phyloP scores from a whole-genome alignment of 495 filamentous ascomycete genomes.

The Aspergillus haitiensis region DNA sequence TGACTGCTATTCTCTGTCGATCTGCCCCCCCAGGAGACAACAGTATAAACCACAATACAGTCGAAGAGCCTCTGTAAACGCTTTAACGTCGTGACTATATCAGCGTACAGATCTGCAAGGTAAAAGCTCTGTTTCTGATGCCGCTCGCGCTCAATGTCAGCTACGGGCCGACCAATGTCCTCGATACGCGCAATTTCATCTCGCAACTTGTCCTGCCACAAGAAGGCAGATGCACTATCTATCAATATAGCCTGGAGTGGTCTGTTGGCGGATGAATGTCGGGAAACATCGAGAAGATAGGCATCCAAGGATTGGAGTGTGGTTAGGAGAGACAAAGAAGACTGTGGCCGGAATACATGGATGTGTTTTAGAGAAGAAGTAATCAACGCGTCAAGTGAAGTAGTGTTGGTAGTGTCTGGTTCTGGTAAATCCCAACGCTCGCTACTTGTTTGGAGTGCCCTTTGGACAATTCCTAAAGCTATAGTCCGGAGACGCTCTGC shows the following conservation, averaged over 20 bases:
- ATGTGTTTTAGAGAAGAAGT: slow-evolving; percentile 45
- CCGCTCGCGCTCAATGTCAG: slow-evolving; percentile 36
- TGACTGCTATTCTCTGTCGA: slow-evolving; percentile 11
- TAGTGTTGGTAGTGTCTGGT: slow-evolving; percentile 14
- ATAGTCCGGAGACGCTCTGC: slow-evolving; percentile 54
- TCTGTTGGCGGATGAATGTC: slow-evolving; percentile 50
- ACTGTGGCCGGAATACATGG: slow-evolving; percentile 58
- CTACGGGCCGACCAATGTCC: slow-evolving; percentile 35
- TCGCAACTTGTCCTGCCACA: slow-evolving; percentile 55
- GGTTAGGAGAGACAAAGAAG: slow-evolving; percentile 50
- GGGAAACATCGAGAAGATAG: slow-evolving; percentile 52
- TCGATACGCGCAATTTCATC: slow-evolving; percentile 47
- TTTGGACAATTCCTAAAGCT: slow-evolving; percentile 28
- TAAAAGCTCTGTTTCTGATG: slow-evolving; percentile 34
- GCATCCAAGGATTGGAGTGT: slow-evolving; percentile 48
- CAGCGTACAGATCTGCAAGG: slow-evolving; percentile 37
- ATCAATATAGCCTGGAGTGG: slow-evolving; percentile 52
- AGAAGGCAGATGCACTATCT: slow-evolving; percentile 57
- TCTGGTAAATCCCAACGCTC: background rate
- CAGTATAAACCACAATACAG: slow-evolving; percentile 44
- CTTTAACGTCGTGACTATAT: slow-evolving; percentile 37
- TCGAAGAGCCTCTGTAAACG: slow-evolving; percentile 39
- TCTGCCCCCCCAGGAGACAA: slow-evolving; percentile 21
- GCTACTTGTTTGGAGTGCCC: slow-evolving; percentile 4
- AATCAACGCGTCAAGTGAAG: slow-evolving; percentile 33